Conservation (phyloP, 176 grass and related monocot genomes). For the Poa pratensis region DNA sequence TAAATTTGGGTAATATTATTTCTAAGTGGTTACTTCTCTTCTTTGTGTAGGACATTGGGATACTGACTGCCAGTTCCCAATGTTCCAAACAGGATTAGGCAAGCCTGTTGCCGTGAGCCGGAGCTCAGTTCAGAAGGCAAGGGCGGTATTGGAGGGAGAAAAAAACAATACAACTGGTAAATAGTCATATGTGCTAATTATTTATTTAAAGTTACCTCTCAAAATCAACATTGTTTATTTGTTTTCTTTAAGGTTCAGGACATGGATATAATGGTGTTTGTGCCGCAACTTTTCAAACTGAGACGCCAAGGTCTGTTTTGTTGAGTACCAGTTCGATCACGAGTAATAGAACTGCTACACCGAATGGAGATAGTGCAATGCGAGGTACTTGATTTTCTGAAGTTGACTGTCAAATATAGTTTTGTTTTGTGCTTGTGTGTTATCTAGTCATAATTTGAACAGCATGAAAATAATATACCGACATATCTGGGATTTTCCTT, state of each 20-base stretch:
- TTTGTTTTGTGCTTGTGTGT: constrained; percentile 27
- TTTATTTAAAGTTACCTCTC: constrained; percentile 29
- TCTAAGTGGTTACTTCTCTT: constrained; percentile 31
- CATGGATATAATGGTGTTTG: constrained; percentile 31
- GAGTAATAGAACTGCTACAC: constrained; percentile 52
- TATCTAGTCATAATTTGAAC: constrained; percentile 27
- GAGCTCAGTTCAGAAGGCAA: constrained; percentile 72
- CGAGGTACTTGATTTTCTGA: constrained; percentile 45
- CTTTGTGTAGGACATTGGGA: constrained; percentile 45
- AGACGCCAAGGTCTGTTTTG: constrained; percentile 61
- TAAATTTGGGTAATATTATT: constrained; percentile 28
- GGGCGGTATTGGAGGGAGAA: constrained; percentile 46
- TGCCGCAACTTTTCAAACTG: constrained; percentile 50
- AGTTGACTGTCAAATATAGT: constrained; percentile 28
- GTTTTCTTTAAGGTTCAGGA: constrained; percentile 45
- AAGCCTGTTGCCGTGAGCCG: constrained; percentile 51
- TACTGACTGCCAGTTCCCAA: constrained; percentile 46
- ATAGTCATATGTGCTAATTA: background rate
- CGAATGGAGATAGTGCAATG: constrained; percentile 32
- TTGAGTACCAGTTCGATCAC: constrained; percentile 41
- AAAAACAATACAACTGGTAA: constrained; percentile 40
- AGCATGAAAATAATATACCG: constrained; percentile 22
- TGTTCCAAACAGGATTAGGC: constrained; percentile 71
- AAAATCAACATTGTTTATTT: constrained; percentile 28
- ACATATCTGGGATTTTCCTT: constrained; percentile 23